phyloP scores from a whole-genome alignment of 129 eudicot species.

The Chrysanthemum seticuspe region DNA sequence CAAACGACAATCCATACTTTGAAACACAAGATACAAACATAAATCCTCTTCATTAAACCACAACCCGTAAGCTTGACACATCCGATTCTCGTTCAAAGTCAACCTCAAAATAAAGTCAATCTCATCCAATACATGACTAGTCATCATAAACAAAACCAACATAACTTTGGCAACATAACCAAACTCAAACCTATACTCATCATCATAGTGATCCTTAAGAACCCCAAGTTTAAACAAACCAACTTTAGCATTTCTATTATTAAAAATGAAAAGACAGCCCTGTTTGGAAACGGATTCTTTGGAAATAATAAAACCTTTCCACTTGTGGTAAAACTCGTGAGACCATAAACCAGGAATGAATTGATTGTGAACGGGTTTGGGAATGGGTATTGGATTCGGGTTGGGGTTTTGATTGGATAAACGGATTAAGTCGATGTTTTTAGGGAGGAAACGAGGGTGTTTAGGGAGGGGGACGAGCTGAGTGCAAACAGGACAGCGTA shows the following conservation, averaged over 20 bases:
- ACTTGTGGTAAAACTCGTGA: slow-evolving; percentile 41
- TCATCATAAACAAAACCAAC: slow-evolving; percentile 51
- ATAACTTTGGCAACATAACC: slow-evolving; percentile 48
- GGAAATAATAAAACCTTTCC: slow-evolving; percentile 62
- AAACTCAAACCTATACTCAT: slow-evolving; percentile 21
- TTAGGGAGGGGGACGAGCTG: slow-evolving; percentile 55
- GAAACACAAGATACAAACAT: slow-evolving; percentile 49
- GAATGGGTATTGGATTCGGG: slow-evolving; percentile 16
- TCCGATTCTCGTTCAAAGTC: slow-evolving; percentile 31
- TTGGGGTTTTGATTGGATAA: slow-evolving; percentile 25
- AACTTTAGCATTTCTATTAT: slow-evolving; percentile 17
- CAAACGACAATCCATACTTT: slow-evolving; percentile 30
- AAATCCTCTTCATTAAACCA: slow-evolving; percentile 53
- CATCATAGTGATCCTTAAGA: slow-evolving; percentile 11
- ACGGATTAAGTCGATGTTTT: slow-evolving; percentile 80
- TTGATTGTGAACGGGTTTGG: slow-evolving; percentile 1
- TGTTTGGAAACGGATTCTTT: slow-evolving; percentile 11
- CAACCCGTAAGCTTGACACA: slow-evolving; percentile 61
- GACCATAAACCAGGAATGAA: slow-evolving; percentile 53
- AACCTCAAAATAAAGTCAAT: slow-evolving; percentile 36
- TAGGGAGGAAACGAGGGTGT: slow-evolving; percentile 66
- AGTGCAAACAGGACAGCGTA: slow-evolving; percentile 84
- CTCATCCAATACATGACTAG: slow-evolving; percentile 37
- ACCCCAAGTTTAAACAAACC: slow-evolving; percentile 47
- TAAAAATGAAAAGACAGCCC: not conserved